These are phyloP conservation scores for Elongisporangium anandrum DNA, from an alignment of 352 stramenopile species.

Conservation along the genomic window DNA sequence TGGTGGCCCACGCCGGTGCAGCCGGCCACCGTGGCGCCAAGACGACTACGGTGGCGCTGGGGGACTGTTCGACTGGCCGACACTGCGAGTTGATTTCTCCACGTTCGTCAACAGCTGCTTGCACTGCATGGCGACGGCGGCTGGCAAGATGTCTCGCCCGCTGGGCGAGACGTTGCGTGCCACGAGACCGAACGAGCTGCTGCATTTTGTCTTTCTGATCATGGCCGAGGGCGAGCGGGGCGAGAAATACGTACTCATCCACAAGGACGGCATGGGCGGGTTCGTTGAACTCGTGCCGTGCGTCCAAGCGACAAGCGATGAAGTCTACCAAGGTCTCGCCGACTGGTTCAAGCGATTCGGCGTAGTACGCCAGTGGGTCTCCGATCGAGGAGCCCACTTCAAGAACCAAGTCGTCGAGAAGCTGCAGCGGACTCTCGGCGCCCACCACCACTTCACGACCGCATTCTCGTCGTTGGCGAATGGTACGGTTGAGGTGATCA, in stretches of 20 bases:
- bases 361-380: conserved; percentile 16
- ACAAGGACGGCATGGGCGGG: conserved; percentile 26
- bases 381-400: conserved; percentile 20
- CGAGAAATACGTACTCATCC: conserved; percentile 16
- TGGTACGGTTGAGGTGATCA: conserved; percentile 24
- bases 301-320: not conserved
- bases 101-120: conserved; percentile 13
- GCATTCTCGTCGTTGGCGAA: conserved; percentile 29
- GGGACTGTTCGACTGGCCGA: conserved; percentile 12
- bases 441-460: conserved; percentile 18
- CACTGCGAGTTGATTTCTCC: conserved; percentile 4
- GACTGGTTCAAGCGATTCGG: conserved; percentile 31
- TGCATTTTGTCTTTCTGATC: conserved; percentile 32
- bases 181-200: conserved; percentile 25
- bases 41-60: conserved; percentile 9
- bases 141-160: conserved; percentile 6
- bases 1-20: conserved; percentile 17
- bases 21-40: conserved; percentile 17
- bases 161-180: conserved; percentile 13
- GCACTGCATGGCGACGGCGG: conserved; percentile 10
- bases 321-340: not conserved
- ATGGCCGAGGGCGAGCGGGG: conserved; percentile 8
- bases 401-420: conserved; percentile 19
- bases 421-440: conserved; percentile 8
- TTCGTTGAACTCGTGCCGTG: conserved; percentile 20